These are phyloP conservation scores for Esteya vermicola DNA, from an alignment of 2,329 filamentous ascomycete species.

Conservation along the genomic window DNA sequence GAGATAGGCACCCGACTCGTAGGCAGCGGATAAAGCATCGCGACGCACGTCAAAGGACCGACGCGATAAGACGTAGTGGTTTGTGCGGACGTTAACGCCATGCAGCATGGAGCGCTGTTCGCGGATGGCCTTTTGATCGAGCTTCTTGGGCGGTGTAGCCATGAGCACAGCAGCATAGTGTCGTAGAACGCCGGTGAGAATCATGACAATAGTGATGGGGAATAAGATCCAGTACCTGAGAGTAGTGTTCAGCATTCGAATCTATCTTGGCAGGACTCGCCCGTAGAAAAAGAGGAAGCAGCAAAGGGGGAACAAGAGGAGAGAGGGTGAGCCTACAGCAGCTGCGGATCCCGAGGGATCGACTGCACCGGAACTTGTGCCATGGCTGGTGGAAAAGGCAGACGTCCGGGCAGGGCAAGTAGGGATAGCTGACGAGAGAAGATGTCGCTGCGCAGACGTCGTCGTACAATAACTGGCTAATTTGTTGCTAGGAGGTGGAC, in stretches of 20 bases:
- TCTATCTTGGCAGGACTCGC: not conserved
- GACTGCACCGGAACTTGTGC: constrained; percentile 77
- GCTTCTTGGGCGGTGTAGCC: constrained; percentile 69
- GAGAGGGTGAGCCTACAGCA: constrained; percentile 56
- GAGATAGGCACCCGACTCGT: constrained; percentile 73
- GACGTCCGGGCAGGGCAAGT: not conserved
- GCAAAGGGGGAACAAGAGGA: not conserved
- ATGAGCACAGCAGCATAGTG: constrained; percentile 95
- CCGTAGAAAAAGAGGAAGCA: not conserved
- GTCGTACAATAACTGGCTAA: too few species aligned
- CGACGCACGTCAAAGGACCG: constrained; percentile 69
- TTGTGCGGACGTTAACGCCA: constrained; percentile 70
- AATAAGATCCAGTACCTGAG: constrained; percentile 95
- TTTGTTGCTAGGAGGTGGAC: too few species aligned
- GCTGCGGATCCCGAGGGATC: constrained; percentile 94
- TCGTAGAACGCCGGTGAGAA: constrained; percentile 86
- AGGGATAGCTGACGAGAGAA: not conserved
- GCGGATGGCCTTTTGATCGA: constrained; percentile 59
- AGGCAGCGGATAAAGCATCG: constrained; percentile 65
- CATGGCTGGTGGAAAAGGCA: constrained; percentile 36
- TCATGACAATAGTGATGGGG: constrained; percentile 96
- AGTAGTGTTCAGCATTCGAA: too few species aligned
- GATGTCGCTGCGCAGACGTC: not conserved
- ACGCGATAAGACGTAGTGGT: constrained; percentile 66
- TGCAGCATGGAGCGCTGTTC: constrained; percentile 78